phyloP scores from a whole-genome alignment of 768 basidiomycete species.

The Astraeus odoratus region DNA sequence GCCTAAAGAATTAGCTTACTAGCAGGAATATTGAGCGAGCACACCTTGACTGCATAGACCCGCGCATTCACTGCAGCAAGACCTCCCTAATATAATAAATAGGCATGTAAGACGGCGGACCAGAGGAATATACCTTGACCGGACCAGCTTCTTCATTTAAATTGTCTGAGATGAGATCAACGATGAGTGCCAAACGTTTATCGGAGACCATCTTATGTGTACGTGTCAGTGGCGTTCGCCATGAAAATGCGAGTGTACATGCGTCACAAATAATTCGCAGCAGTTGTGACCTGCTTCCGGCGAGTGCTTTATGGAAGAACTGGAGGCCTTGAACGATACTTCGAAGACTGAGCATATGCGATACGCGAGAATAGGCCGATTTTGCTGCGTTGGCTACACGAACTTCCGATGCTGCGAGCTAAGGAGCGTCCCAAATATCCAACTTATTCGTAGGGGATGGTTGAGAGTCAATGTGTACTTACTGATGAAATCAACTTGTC shows the following conservation, averaged over 20 bases:
- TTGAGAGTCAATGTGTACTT: constrained; percentile 8
- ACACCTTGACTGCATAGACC: constrained; percentile 82
- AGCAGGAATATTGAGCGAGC: background rate
- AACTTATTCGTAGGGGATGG: no score
- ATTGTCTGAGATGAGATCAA: constrained; percentile 47
- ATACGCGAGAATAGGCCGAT: constrained; percentile 59
- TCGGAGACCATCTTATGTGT: constrained; percentile 63
- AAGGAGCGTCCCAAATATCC: background rate
- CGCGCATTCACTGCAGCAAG: constrained; percentile 69
- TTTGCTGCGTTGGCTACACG: constrained; percentile 48
- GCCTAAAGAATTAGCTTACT: constrained; percentile 35
- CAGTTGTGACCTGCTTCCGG: constrained; percentile 50
- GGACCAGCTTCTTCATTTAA: constrained; percentile 67
- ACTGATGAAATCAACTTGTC: constrained; percentile 80
- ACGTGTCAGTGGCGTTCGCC: background rate
- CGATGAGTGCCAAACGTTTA: constrained; percentile 58
- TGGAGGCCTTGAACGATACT: constrained; percentile 65
- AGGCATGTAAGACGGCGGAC: background rate
- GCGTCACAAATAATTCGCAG: constrained; percentile 59
- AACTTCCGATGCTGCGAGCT: constrained; percentile 66
- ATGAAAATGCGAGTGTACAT: background rate
- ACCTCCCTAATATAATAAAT: constrained; percentile 43
- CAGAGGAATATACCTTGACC: constrained; percentile 43
- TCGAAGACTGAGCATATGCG: constrained; percentile 75
- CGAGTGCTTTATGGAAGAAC: constrained; percentile 53